Evolutionary conservation across 2,329 filamentous ascomycete genomes (phyloP).

Genomic region (Fusarium sp.): DNA sequence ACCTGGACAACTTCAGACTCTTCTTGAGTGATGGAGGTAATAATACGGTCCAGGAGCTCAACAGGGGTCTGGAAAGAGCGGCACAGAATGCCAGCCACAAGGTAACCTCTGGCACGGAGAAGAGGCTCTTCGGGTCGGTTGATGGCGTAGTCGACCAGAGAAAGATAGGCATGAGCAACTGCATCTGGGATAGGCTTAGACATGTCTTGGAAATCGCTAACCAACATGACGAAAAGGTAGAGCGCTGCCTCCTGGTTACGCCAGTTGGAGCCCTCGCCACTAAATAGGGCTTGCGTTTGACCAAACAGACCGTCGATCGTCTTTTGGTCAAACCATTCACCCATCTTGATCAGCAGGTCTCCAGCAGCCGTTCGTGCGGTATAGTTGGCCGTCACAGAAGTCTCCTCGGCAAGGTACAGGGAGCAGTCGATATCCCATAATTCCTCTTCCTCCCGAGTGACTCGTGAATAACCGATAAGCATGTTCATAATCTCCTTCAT

Average conservation of each 20-base stretch:
- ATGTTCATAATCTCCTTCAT: constrained; percentile 89
- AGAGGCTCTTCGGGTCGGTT: constrained; percentile 78
- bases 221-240: constrained; percentile 85
- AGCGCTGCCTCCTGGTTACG: constrained; percentile 82
- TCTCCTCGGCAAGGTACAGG: constrained; percentile 94
- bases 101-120: constrained; percentile 86
- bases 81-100: constrained; percentile 85
- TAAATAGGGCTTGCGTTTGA: constrained; percentile 81
- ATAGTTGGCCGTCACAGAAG: constrained; percentile 94
- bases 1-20: constrained; percentile 91
- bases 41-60: constrained; percentile 76
- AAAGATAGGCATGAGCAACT: constrained; percentile 79
- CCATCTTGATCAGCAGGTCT: constrained; percentile 91
- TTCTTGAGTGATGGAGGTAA: constrained; percentile 81
- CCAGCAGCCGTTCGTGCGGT: constrained; percentile 93
- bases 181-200: constrained; percentile 77
- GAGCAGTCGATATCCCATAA: constrained; percentile 98
- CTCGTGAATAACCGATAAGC: constrained; percentile 86
- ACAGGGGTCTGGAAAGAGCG: constrained; percentile 75
- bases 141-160: constrained; percentile 84
- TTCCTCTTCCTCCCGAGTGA: constrained; percentile 92
- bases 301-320: constrained; percentile 83
- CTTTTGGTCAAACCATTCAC: constrained; percentile 85
- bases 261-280: constrained; percentile 65
- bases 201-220: constrained; percentile 85